phyloP scores from a whole-genome alignment of 306 rosid genomes.

The Astragalus glycyphyllos region DNA sequence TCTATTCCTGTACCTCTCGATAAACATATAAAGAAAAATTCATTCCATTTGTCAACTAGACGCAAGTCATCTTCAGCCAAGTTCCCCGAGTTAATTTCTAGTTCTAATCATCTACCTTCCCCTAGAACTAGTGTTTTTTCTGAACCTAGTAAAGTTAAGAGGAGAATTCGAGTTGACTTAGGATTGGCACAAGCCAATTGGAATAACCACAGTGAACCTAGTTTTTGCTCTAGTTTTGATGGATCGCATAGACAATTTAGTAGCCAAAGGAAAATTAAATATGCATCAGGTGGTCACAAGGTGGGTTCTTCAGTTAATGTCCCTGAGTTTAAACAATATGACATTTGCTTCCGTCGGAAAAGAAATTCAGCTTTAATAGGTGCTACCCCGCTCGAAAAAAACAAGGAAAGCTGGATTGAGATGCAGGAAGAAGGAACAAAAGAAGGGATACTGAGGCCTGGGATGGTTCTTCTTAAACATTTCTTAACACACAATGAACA shows the following conservation, averaged over 20 bases:
- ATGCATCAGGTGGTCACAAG: neutral
- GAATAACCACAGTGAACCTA: neutral
- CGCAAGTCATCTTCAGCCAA: neutral
- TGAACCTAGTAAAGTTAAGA: neutral
- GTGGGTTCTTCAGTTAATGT: slow-evolving; percentile 4
- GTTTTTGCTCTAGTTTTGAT: slow-evolving; percentile 25
- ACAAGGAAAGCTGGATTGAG: slow-evolving; percentile 20
- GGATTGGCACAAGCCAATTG: neutral
- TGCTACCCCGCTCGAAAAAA: slow-evolving; percentile 13
- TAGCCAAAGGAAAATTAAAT: neutral
- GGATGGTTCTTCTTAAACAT: slow-evolving; percentile 69
- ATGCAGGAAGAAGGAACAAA: neutral
- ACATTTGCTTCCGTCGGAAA: slow-evolving; percentile 49
- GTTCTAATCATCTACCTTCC: neutral
- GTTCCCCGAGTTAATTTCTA: neutral
- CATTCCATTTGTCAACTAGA: neutral
- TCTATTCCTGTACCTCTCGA: neutral
- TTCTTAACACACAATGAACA: slow-evolving; percentile 40
- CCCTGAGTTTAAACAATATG: slow-evolving; percentile 38
- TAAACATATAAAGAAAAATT: neutral
- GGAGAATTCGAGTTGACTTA: slow-evolving; percentile 30
- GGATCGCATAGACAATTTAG: slow-evolving; percentile 12
- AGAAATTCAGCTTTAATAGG: neutral
- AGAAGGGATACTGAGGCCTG: slow-evolving; percentile 53
- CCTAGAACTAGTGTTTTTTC: neutral